A percentile compares a stretch with the other conserved stretches of the same genome.
These are phyloP conservation scores for Penicillium canariense DNA, from an alignment of 495 filamentous ascomycete genomes.

Conservation along the genomic window DNA sequence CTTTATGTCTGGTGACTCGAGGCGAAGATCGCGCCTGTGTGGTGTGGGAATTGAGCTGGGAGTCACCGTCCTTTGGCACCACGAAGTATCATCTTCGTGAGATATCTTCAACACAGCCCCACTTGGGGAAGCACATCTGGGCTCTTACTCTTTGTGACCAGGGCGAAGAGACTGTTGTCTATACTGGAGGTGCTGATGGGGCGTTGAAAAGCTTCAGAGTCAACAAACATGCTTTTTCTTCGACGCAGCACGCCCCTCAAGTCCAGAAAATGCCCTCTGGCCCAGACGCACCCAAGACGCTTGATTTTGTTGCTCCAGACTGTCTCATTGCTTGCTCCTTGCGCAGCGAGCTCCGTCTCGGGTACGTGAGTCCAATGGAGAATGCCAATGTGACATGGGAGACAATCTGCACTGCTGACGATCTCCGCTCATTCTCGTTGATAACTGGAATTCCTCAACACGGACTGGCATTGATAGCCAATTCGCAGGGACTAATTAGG, in stretches of 20 bases:
- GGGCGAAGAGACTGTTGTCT: conserved; percentile 43
- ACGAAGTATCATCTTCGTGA: conserved; percentile 46
- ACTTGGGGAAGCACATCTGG: conserved; percentile 93
- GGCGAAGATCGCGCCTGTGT: conserved; percentile 77
- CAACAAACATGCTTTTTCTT: conserved; percentile 7
- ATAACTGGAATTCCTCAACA: conserved; percentile 28
- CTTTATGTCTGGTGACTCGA: conserved; percentile 60
- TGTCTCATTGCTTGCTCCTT: conserved; percentile 58
- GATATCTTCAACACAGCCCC: conserved; percentile 53
- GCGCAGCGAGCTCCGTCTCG: conserved; percentile 59
- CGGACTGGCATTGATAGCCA: conserved; percentile 40
- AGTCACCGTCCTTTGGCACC: conserved; percentile 14
- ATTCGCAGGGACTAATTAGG: conserved; percentile 29
- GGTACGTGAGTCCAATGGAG: conserved; percentile 19
- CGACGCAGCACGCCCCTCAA: neutral
- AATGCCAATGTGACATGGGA: conserved; percentile 29
- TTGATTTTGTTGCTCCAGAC: conserved; percentile 59
- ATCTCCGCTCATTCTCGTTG: conserved; percentile 30
- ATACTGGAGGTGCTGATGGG: conserved; percentile 89
- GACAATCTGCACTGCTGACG: conserved; percentile 29
- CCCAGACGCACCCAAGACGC: conserved; percentile 57
- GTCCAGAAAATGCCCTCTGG: conserved; percentile 21
- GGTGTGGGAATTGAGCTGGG: conserved; percentile 60
- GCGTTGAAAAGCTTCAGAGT: conserved; percentile 39
- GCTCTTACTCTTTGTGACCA: conserved; percentile 52